Evolutionary conservation across 192 early-diverging fungal species (phyloP).

Genomic region (Gigaspora rosea): DNA sequence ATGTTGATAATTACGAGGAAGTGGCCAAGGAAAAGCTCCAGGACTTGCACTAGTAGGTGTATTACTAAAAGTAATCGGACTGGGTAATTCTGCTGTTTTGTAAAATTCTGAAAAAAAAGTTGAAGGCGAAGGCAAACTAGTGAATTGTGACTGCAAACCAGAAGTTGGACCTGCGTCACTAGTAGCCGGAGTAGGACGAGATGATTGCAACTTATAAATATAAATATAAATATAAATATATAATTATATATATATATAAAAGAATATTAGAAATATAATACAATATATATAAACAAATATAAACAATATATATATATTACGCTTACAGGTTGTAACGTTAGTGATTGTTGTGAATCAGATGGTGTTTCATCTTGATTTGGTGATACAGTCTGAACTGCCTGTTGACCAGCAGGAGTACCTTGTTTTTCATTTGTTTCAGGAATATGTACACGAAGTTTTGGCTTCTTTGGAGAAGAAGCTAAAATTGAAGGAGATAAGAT

Average conservation of each 20-base stretch:
- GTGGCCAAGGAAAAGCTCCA: constrained; percentile 75
- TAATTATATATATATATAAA: too few species aligned
- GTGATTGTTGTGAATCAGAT: neutral
- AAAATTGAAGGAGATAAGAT: constrained; percentile 25
- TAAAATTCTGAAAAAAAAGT: constrained; percentile 78
- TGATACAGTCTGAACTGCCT: neutral
- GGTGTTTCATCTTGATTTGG: constrained; percentile 18
- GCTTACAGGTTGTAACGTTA: constrained; percentile 9
- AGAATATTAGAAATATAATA: too few species aligned
- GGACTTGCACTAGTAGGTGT: constrained; percentile 67
- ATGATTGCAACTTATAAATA: neutral
- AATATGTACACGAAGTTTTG: constrained; percentile 35
- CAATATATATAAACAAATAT: neutral
- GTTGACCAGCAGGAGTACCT: neutral
- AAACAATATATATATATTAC: too few species aligned
- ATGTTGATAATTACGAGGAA: constrained; percentile 41
- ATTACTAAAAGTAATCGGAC: constrained; percentile 73
- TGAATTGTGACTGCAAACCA: constrained; percentile 65
- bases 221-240: neutral
- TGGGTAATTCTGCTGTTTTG: constrained; percentile 69
- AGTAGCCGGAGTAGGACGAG: constrained; percentile 29
- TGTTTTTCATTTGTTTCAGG: constrained; percentile 24
- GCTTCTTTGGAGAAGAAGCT: constrained; percentile 34
- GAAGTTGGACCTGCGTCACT: constrained; percentile 67
- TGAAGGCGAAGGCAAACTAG: constrained; percentile 77